These are phyloP conservation scores for Apiotrichum porosum DNA, from an alignment of 1,284 basidiomycete genomes.

Conservation along the genomic window DNA sequence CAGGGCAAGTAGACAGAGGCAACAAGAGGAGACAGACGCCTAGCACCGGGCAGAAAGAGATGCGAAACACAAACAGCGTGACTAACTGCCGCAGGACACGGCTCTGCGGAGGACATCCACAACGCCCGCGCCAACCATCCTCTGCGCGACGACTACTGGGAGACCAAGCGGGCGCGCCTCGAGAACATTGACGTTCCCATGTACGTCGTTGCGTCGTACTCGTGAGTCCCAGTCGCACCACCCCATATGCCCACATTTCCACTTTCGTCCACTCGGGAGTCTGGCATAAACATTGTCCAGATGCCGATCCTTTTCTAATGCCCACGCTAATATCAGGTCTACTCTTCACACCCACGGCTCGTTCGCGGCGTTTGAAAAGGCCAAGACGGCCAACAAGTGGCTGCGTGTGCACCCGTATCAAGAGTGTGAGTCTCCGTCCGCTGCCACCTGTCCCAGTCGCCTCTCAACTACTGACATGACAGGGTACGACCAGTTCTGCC, in stretches of 20 bases:
- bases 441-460: too few relatives aligned
- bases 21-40: too few relatives aligned
- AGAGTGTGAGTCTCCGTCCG: neutral
- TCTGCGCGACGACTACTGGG: constrained; percentile 20
- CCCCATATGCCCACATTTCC: too few relatives aligned
- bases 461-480: neutral
- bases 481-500: constrained; percentile 16
- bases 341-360: neutral
- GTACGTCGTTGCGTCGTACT: constrained; percentile 28
- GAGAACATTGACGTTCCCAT: constrained; percentile 27
- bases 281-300: too few relatives aligned
- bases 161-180: constrained; percentile 24
- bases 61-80: too few relatives aligned
- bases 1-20: too few relatives aligned
- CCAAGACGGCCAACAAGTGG: neutral
- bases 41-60: too few relatives aligned
- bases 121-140: neutral
- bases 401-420: neutral
- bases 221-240: neutral
- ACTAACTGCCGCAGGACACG: neutral
- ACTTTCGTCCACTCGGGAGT: too few relatives aligned
- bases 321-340: neutral
- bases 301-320: too few relatives aligned
- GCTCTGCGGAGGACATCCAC: constrained; percentile 7
- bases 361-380: neutral